Conservation (phyloP, 1,139 yeast species). For the Torulaspora pretoriensis region DNA sequence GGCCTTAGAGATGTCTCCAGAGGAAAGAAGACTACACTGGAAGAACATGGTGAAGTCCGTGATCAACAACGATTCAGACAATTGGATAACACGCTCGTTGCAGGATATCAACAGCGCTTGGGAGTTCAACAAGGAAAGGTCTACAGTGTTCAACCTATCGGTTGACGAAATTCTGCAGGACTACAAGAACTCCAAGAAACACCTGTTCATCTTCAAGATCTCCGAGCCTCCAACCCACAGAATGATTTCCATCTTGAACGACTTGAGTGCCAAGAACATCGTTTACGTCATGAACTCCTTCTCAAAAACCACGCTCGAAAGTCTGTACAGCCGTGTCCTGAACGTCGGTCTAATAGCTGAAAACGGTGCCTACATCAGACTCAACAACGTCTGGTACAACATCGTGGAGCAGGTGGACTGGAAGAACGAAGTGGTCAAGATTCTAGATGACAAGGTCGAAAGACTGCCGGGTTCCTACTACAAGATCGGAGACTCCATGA, state of each 20-base stretch:
- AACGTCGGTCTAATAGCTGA: slow-evolving; percentile 83
- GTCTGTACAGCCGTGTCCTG: slow-evolving; percentile 62
- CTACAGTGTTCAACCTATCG: slow-evolving; percentile 40
- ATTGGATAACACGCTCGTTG: slow-evolving; percentile 67
- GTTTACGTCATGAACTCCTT: slow-evolving; percentile 71
- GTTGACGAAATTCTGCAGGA: slow-evolving; percentile 40
- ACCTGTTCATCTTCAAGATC: slow-evolving; percentile 53
- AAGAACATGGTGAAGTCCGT: slow-evolving; percentile 54
- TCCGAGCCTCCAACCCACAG: slow-evolving; percentile 49
- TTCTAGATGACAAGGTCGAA: slow-evolving; percentile 66
- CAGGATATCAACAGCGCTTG: slow-evolving; percentile 54
- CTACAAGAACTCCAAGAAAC: slow-evolving; percentile 38
- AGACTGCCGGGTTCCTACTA: slow-evolving; percentile 75
- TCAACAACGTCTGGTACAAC: slow-evolving; percentile 57
- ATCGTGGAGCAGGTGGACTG: slow-evolving; percentile 52
- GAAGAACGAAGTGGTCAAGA: slow-evolving; percentile 57
- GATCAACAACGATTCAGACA: slow-evolving; percentile 60
- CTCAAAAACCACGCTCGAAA: slow-evolving; percentile 59
- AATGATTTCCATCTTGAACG: slow-evolving; percentile 46
- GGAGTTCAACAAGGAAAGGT: slow-evolving; percentile 51
- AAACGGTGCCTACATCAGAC: slow-evolving; percentile 69
- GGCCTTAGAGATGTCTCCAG: slow-evolving; percentile 59
- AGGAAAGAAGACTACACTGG: slow-evolving; percentile 64
- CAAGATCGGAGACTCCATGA: slow-evolving; percentile 69
- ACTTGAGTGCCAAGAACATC: slow-evolving; percentile 51